phyloP scores from a whole-genome alignment of 2,329 filamentous ascomycete genomes.

The Trichoderma sp. region DNA sequence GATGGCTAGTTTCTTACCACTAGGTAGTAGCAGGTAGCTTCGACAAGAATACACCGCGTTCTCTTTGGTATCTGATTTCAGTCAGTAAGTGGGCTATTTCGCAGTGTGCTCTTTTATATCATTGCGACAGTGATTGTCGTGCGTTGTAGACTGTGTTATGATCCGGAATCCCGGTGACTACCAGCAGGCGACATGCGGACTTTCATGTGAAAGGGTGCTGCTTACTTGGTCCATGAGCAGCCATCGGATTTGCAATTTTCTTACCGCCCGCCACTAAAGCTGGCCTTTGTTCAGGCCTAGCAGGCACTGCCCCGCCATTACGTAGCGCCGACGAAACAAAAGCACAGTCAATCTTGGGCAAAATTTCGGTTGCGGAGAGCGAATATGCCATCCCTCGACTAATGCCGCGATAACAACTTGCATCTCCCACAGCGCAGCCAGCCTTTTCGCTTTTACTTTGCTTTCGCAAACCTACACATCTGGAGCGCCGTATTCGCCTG shows the following conservation, averaged over 20 bases:
- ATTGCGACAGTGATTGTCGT: not conserved
- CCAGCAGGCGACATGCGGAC: not conserved
- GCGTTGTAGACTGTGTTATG: not conserved
- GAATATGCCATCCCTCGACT: slow-evolving; percentile 15
- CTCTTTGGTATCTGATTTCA: not conserved
- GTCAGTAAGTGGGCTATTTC: not conserved
- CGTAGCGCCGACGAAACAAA: slow-evolving; percentile 23
- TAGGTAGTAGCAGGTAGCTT: not conserved
- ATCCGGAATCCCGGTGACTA: not conserved
- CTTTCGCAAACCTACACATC: not conserved
- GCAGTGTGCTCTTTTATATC: not conserved
- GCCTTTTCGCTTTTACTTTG: not conserved
- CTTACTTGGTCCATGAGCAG: not conserved
- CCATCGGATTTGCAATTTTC: not conserved
- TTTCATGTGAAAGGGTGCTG: not conserved
- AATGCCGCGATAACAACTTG: not conserved
- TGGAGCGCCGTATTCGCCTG: not conserved
- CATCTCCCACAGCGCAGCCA: not conserved
- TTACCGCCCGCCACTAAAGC: not conserved
- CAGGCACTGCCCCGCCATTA: slow-evolving; percentile 38
- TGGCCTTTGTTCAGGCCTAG: not conserved
- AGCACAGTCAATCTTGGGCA: not conserved
- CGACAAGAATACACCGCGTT: not conserved
- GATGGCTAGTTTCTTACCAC: not conserved
- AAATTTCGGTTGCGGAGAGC: slow-evolving; percentile 19